These are phyloP conservation scores for Aspergillus novofumigatus DNA, from an alignment of 2,329 filamentous ascomycete genomes.

Conservation along the genomic window DNA sequence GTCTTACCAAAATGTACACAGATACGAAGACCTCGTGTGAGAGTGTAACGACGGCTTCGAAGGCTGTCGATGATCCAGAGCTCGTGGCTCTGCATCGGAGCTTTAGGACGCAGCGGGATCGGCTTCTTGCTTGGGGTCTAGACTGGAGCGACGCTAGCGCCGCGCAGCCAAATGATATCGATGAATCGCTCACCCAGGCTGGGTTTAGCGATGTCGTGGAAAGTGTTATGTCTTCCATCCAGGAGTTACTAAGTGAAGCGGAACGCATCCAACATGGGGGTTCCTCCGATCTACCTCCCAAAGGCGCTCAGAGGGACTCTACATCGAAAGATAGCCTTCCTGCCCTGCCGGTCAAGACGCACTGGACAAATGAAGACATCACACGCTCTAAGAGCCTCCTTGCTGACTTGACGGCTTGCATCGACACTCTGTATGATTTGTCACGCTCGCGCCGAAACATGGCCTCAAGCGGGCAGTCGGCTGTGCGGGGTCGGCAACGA, in stretches of 20 bases:
- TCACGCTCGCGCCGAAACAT: constrained; percentile 50
- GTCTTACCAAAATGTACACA: constrained; percentile 58
- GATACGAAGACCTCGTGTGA: constrained; percentile 62
- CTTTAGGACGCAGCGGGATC: constrained; percentile 60
- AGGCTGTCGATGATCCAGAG: constrained; percentile 48
- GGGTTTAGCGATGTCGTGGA: constrained; percentile 61
- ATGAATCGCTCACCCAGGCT: constrained; percentile 58
- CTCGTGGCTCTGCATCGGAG: constrained; percentile 55
- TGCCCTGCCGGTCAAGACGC: constrained; percentile 33
- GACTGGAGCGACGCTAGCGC: constrained; percentile 62
- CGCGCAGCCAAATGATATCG: constrained; percentile 55
- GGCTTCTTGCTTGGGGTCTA: constrained; percentile 61
- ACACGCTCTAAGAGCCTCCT: constrained; percentile 55
- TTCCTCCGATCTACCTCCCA: constrained; percentile 35
- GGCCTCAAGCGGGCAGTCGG: constrained; percentile 27
- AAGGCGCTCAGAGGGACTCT: constrained; percentile 30
- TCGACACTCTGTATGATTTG: constrained; percentile 63
- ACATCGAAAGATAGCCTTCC: constrained; percentile 28
- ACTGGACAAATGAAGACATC: constrained; percentile 50
- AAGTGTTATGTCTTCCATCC: constrained; percentile 61
- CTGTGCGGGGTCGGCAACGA: constrained; percentile 18
- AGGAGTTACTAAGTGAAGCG: constrained; percentile 59
- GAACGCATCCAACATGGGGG: constrained; percentile 52
- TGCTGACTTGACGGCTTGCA: constrained; percentile 57
- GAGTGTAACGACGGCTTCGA: constrained; percentile 48